Conservation (phyloP, 805 yeast species). For the Kazachstania africana region DNA sequence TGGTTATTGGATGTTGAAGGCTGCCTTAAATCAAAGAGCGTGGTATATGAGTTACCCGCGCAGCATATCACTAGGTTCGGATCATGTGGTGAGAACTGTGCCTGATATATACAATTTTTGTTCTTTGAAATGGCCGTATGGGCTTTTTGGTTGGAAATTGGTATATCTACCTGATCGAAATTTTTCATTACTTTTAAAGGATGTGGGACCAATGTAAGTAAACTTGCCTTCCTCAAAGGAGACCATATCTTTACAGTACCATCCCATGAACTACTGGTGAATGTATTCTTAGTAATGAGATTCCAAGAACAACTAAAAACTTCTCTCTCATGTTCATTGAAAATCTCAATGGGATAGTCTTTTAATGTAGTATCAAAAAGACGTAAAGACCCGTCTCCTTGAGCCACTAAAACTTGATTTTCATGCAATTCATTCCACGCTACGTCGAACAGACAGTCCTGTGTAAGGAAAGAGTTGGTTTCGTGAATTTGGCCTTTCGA, state of each 20-base stretch:
- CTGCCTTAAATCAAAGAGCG: conserved; percentile 72
- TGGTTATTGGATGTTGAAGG: conserved; percentile 38
- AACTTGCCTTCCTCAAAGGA: conserved; percentile 43
- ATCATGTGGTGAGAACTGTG: conserved; percentile 76
- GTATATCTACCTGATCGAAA: conserved; percentile 6
- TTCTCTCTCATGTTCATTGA: conserved; percentile 67
- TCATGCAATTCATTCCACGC: conserved; percentile 90
- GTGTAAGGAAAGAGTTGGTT: conserved; percentile 66
- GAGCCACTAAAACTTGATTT: conserved; percentile 69
- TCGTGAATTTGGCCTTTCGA: conserved; percentile 49
- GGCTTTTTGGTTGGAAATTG: conserved; percentile 25
- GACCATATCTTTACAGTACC: conserved; percentile 76
- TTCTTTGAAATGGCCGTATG: conserved; percentile 24
- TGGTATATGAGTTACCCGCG: conserved; percentile 63
- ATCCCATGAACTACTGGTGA: conserved; percentile 86
- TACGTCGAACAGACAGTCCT: conserved; percentile 80
- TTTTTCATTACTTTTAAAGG: conserved; percentile 19
- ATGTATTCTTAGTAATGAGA: conserved; percentile 49
- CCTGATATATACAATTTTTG: conserved; percentile 63
- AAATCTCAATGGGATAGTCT: conserved; percentile 61
- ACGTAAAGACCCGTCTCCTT: conserved; percentile 84
- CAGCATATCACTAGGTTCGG: conserved; percentile 54
- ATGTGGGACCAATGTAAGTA: conserved; percentile 40
- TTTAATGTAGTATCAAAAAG: conserved; percentile 63
- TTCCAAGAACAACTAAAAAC: conserved; percentile 70